These are phyloP conservation scores for Fibroporia radiculosa DNA, from an alignment of 768 basidiomycete species.

Conservation along the genomic window DNA sequence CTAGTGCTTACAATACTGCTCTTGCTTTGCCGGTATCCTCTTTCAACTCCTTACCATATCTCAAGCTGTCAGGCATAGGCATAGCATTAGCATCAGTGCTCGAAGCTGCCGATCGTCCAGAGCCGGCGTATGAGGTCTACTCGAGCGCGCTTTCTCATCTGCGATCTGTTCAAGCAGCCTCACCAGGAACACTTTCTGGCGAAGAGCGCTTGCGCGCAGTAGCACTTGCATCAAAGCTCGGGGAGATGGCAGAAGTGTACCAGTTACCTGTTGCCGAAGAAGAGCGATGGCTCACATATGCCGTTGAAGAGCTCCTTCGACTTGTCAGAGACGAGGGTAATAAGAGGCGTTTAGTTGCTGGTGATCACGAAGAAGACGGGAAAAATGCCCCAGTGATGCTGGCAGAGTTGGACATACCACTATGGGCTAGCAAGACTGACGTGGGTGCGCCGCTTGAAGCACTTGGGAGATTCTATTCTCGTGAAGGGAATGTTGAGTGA, in stretches of 20 bases:
- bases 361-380: constrained; percentile 9
- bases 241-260: constrained; percentile 30
- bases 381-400: constrained; percentile 12
- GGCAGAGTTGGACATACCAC: constrained; percentile 47
- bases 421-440: constrained; percentile 53
- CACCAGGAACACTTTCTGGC: constrained; percentile 8
- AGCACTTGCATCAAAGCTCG: constrained; percentile 39
- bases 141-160: constrained; percentile 11
- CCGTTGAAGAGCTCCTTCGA: constrained; percentile 35
- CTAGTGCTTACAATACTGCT: constrained; percentile 53
- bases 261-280: constrained; percentile 29
- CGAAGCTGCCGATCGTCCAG: constrained; percentile 30
- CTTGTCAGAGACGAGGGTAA: constrained; percentile 26
- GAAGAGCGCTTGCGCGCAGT: constrained; percentile 33
- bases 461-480: constrained; percentile 53
- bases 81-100: constrained; percentile 51
- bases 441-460: constrained; percentile 64
- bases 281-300: constrained; percentile 35
- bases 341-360: background rate
- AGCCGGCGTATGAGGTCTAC: constrained; percentile 25
- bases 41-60: constrained; percentile 40
- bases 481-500: constrained; percentile 48
- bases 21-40: constrained; percentile 31
- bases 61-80: constrained; percentile 64
- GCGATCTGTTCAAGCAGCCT: constrained; percentile 6